Percentiles rank a stretch among this genome's conserved stretches.
Conservation (phyloP, 2,329 filamentous ascomycete species). For the Lasiodiplodia sp. region DNA sequence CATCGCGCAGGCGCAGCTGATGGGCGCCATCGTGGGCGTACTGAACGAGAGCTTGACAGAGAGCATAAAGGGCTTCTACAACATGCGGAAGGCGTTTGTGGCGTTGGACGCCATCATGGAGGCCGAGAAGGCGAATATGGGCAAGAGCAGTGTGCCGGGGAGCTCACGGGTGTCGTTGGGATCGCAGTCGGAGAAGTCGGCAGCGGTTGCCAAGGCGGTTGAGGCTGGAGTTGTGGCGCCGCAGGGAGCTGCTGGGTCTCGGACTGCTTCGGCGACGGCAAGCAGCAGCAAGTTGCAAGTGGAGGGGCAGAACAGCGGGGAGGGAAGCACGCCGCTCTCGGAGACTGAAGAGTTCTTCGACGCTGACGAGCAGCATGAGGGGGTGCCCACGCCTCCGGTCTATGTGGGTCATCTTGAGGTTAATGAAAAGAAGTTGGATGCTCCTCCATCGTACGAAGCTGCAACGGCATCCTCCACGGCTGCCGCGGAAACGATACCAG, state of each 20-base stretch:
- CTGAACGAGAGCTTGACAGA: slow-evolving; percentile 93
- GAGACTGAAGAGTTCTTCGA: slow-evolving; percentile 58
- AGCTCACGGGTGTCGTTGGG: slow-evolving; percentile 19
- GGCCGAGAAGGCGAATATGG: slow-evolving; percentile 70
- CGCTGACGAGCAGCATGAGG: slow-evolving; percentile 58
- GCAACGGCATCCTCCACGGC: slow-evolving; percentile 33
- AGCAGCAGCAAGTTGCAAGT: slow-evolving; percentile 31
- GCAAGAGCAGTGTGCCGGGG: slow-evolving; percentile 40
- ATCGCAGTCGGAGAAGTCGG: slow-evolving; percentile 2
- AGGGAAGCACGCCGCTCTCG: slow-evolving; percentile 28
- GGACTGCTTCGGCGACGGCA: background rate
- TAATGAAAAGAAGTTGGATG: background rate
- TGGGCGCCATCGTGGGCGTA: slow-evolving; percentile 86
- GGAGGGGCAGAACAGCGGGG: slow-evolving; percentile 25
- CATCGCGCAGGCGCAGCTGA: slow-evolving; percentile 84
- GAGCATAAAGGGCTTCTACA: slow-evolving; percentile 90
- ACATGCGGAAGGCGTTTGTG: slow-evolving; percentile 85
- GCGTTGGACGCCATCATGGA: slow-evolving; percentile 81
- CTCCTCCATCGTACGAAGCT: slow-evolving; percentile 30
- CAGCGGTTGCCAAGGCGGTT: background rate
- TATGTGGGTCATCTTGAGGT: slow-evolving; percentile 56
- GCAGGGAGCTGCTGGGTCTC: background rate
- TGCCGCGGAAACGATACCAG: background rate
- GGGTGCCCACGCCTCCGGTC: slow-evolving; percentile 53
- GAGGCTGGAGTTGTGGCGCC: background rate